Evolutionary conservation across 2,329 filamentous ascomycete genomes (phyloP), one percentile per base, ranked within the genome.

Genomic region (Cyanodermella asteris): DNA sequence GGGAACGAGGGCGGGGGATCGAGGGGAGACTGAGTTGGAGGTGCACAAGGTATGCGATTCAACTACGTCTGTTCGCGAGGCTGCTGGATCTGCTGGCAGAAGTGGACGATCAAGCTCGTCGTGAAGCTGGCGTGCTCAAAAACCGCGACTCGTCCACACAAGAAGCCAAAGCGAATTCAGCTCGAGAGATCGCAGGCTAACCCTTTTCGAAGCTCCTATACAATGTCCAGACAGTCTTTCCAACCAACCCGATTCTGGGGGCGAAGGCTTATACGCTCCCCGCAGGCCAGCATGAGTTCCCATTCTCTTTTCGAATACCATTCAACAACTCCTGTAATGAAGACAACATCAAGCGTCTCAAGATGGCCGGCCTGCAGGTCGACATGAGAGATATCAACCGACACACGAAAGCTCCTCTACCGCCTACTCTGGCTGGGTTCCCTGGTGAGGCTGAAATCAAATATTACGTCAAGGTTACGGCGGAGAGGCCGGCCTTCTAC

Each of bases 381-480:
- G 53, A 57, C 30, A 45, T 56, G 34, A 48, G 47, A 13, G 50
- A 54, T 30, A 46, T 41, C 6, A 44, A 46, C 28, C 53, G 51
- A 23, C 87, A 97, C 51, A 67, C 87, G 34, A 87, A 75, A 41
- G 69, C 70, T 37, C 91, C 82, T 0, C 57, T 97, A 7, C 87
- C 87, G 5, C 87, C 87, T 0, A 90, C 81, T 4, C 54, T 94
- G 27, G 76, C 64, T n/a, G 80, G 78, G 3, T 82, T 87, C 36
- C 77, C 78, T 0, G 73, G 72, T 16, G 69, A 82, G 46, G 84
- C 82, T 13, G 81, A 91, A 48, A 82, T 94, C 31, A 65, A 72
- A 36, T 97, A 97, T 50, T 97, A 77, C 44, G 62, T 94, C 43
- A 97, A 97, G 46, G 80, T 75, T n/a, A 94, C 87, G 0, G 70